Percentiles rank a stretch among this genome's conserved stretches.
Conservation (phyloP, 352 stramenopile species). For the Pythium insidiosum region DNA sequence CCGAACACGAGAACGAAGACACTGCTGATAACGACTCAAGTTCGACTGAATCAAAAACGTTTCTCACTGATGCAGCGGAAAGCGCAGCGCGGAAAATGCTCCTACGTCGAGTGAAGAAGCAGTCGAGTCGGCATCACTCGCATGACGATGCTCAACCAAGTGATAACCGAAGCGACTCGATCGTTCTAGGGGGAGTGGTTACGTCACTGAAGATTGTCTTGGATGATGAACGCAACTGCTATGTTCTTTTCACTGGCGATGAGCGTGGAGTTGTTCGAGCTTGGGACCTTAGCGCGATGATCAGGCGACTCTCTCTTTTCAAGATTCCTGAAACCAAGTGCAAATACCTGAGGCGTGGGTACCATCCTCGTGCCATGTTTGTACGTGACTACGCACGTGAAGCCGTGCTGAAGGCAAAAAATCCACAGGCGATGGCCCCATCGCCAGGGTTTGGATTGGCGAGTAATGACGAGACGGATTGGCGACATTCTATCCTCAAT, state of each 20-base stretch:
- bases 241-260: conserved; percentile 55
- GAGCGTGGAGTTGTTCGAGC: conserved; percentile 36
- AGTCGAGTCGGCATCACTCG: background rate
- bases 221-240: conserved; percentile 29
- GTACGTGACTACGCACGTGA: conserved; percentile 38
- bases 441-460: too few relatives aligned
- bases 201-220: conserved; percentile 47
- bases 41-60: conserved; percentile 3
- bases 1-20: conserved; percentile 5
- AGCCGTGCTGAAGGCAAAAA: too few relatives aligned
- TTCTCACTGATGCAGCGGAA: conserved; percentile 27
- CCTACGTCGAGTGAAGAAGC: conserved; percentile 10
- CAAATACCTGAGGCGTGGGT: conserved; percentile 49
- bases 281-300: conserved; percentile 44
- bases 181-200: conserved; percentile 15
- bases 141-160: conserved; percentile 1
- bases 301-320: conserved; percentile 31
- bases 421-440: too few relatives aligned
- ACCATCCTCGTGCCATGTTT: conserved; percentile 58
- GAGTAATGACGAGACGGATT: too few relatives aligned
- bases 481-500: too few relatives aligned
- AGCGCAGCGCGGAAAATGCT: conserved; percentile 31
- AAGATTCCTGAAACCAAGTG: conserved; percentile 58
- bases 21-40: conserved; percentile 1
- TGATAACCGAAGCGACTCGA: conserved; percentile 3